These are phyloP conservation scores for Gliomastix tumulicola DNA, from an alignment of 2,329 filamentous ascomycete genomes.

Conservation along the genomic window DNA sequence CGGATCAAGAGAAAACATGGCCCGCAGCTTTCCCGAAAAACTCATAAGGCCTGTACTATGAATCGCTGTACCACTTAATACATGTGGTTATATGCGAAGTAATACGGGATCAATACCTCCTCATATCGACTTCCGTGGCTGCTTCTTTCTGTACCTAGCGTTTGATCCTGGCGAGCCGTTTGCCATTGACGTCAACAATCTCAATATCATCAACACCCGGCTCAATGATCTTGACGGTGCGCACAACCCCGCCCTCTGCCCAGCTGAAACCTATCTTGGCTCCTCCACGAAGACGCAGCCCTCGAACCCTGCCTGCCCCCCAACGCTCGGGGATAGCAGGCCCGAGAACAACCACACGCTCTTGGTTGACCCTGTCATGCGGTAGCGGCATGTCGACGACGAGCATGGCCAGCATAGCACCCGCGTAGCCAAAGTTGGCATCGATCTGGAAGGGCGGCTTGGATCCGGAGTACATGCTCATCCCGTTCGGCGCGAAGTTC, in stretches of 20 bases:
- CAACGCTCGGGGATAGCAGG: conserved; percentile 37
- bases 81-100: no score
- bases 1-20: no score
- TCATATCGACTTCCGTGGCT: no score
- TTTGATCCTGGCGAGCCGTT: conserved; percentile 5
- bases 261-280: conserved; percentile 33
- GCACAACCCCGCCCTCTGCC: conserved; percentile 27
- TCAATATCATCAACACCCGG: conserved; percentile 2
- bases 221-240: conserved; percentile 4
- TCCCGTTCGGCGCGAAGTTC: conserved; percentile 42
- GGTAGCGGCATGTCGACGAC: conserved; percentile 36
- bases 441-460: conserved; percentile 49
- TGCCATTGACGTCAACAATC: conserved; percentile 10
- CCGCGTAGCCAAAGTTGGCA: conserved; percentile 47
- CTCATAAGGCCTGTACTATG: no score
- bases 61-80: no score
- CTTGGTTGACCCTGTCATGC: conserved; percentile 4
- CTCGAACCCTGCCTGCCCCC: conserved; percentile 33
- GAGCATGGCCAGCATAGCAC: conserved; percentile 42
- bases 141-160: no score
- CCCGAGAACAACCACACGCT: conserved; percentile 13
- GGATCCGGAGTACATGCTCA: conserved; percentile 41
- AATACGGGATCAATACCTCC: no score
- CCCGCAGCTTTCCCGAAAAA: no score
- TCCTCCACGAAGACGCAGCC: conserved; percentile 35